phyloP scores from a whole-genome alignment of 306 rosid genomes.

The Pyrus betulifolia region DNA sequence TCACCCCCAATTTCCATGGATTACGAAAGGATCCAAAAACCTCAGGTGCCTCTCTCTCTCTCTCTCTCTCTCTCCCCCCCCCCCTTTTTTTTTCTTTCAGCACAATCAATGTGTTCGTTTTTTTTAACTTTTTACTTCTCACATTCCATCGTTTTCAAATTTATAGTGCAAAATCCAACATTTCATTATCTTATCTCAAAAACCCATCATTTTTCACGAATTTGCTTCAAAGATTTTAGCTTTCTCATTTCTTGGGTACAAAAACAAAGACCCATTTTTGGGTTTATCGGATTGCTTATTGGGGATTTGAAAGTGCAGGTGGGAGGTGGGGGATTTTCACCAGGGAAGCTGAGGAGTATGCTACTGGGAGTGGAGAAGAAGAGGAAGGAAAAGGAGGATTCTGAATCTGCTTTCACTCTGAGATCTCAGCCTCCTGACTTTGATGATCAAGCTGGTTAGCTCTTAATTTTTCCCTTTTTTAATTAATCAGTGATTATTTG shows the following conservation, averaged over 20 bases:
- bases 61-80: not conserved
- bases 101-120: constrained; percentile 16
- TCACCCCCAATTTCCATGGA: constrained; percentile 39
- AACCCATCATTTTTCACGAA: not conserved
- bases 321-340: constrained; percentile 83
- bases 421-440: constrained; percentile 60
- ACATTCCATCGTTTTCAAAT: not conserved
- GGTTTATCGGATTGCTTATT: not conserved
- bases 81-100: not conserved
- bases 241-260: not conserved
- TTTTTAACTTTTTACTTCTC: not conserved
- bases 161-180: not conserved
- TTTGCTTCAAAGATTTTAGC: not conserved
- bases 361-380: constrained; percentile 80
- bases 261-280: not conserved
- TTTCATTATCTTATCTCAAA: not conserved
- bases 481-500: not conserved
- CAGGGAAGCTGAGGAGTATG: constrained; percentile 79
- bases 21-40: constrained; percentile 90
- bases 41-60: constrained; percentile 48
- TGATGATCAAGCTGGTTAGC: constrained; percentile 60
- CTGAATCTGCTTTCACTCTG: constrained; percentile 47
- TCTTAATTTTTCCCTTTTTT: not conserved
- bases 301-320: constrained; percentile 31
- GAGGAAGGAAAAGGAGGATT: constrained; percentile 64